Base-by-base conservation (phyloP, 805 yeast species). In the Candida hispaniensis region DNA sequence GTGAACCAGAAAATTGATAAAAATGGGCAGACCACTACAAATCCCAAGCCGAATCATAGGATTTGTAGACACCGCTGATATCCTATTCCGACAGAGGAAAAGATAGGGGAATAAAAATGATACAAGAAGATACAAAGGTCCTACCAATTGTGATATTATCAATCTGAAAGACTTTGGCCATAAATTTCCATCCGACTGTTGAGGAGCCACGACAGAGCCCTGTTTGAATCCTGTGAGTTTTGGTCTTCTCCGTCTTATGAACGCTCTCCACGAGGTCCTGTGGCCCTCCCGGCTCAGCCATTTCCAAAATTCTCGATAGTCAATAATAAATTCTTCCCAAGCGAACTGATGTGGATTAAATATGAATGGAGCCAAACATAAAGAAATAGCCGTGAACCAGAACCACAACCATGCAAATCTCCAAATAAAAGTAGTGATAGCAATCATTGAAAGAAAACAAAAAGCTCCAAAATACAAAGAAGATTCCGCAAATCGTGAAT, bases 301-400 rank as follows among this genome's bases (percentile, higher is more conserved):
- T 33, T 70, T 59, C 46, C 82, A 71, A 58, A 71, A 80, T 52
- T 75, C 81, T 58, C 86, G 68, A 68, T 86, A 85, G 59, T 85
- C 96, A 56, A 80, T 69, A 58, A 83, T 79, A 69, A 76, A 85
- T 58, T 82, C 94, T 51, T 73, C 77, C 75, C 82, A 72, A 29
- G 91, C 71, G 56, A 83, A 85, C 63, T 85, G 95, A 62, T 85
- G 94, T 20, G 96, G 95, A 59, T 85, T 85, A 72, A 80, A 85
- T 33, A 85, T 54, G 52, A 81, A 79, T 48, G 96, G 96, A 34
- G 94, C 74, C 48, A 82, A 69, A 63, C 82, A 69, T 52, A 86
- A 66, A 1, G 95, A 75, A 17, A 83, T 68, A 44, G 81, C 66
- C 9, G 93, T 78, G 39, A 85, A 76, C 95, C 95, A 85, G 69